These are phyloP conservation scores for Dactylis glomerata DNA, from an alignment of 176 grass and related monocot species.

Conservation along the genomic window DNA sequence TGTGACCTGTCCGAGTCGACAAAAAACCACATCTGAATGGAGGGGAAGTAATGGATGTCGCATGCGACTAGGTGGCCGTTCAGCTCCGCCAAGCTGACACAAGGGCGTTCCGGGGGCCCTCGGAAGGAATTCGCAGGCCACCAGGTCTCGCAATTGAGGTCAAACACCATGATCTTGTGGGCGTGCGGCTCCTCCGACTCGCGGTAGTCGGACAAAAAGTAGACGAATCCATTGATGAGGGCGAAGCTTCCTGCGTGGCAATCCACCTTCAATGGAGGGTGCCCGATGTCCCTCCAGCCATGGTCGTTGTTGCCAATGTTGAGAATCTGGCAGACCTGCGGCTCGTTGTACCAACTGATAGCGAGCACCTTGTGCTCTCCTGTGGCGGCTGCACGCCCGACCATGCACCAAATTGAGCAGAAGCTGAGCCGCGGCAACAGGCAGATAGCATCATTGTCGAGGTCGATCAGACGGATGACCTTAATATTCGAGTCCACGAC, in stretches of 20 bases:
- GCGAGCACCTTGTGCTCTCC: not conserved
- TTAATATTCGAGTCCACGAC: accelerated
- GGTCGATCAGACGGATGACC: not conserved
- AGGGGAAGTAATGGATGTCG: no score
- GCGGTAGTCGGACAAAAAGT: not conserved
- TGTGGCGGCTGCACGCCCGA: not conserved
- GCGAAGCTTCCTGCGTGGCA: not conserved
- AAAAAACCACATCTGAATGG: not conserved
- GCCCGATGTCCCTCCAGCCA: not conserved
- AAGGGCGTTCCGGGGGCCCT: not conserved
- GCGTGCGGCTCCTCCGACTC: no score
- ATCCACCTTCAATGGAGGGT: not conserved
- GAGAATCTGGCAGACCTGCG: not conserved
- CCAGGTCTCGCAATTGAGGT: not conserved
- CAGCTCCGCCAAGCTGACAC: not conserved
- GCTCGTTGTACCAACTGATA: not conserved
- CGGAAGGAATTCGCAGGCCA: not conserved
- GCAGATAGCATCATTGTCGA: no score
- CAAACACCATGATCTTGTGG: not conserved
- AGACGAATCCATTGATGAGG: not conserved
- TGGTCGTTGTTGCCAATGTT: not conserved
- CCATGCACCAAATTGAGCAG: not conserved
- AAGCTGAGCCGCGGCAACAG: no score
- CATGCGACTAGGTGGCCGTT: not conserved
- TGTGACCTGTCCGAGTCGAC: not conserved